Conservation (phyloP, 2,329 filamentous ascomycete genomes). For the Fusarium albidum region DNA sequence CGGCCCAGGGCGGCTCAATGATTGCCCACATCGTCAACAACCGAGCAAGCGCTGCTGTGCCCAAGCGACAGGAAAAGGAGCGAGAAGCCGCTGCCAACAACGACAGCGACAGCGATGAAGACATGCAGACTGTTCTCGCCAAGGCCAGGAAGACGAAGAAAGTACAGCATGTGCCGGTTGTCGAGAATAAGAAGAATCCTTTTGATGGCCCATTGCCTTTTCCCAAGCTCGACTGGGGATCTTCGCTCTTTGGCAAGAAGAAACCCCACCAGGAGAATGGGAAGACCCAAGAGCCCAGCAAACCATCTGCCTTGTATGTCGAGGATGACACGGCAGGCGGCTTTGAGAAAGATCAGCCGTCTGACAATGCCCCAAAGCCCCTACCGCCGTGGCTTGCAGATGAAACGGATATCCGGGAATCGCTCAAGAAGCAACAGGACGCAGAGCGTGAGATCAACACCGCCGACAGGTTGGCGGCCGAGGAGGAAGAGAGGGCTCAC, state of each 20-base stretch:
- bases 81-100: conserved; percentile 53
- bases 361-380: conserved; percentile 60
- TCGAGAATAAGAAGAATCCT: conserved; percentile 66
- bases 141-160: conserved; percentile 71
- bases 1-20: conserved; percentile 62
- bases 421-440: conserved; percentile 65
- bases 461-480: conserved; percentile 65
- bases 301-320: conserved; percentile 30
- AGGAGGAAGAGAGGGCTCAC: conserved; percentile 62
- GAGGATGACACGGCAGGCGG: conserved; percentile 66
- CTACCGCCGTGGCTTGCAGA: conserved; percentile 80
- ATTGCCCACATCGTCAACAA: conserved; percentile 81
- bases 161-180: conserved; percentile 46
- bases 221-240: conserved; percentile 80
- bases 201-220: conserved; percentile 89
- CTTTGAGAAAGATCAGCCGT: conserved; percentile 63
- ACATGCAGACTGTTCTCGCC: conserved; percentile 78
- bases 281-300: conserved; percentile 23
- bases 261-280: conserved; percentile 35
- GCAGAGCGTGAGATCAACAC: conserved; percentile 69
- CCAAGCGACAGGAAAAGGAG: conserved; percentile 47
- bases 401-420: conserved; percentile 71
- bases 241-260: conserved; percentile 62
- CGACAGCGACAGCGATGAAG: conserved; percentile 79
- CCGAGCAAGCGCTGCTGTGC: conserved; percentile 69